A percentile compares a stretch with the other conserved stretches of the same genome.
phyloP scores from a whole-genome alignment of 1,284 basidiomycete genomes.

The Rhizoctonia solani region DNA sequence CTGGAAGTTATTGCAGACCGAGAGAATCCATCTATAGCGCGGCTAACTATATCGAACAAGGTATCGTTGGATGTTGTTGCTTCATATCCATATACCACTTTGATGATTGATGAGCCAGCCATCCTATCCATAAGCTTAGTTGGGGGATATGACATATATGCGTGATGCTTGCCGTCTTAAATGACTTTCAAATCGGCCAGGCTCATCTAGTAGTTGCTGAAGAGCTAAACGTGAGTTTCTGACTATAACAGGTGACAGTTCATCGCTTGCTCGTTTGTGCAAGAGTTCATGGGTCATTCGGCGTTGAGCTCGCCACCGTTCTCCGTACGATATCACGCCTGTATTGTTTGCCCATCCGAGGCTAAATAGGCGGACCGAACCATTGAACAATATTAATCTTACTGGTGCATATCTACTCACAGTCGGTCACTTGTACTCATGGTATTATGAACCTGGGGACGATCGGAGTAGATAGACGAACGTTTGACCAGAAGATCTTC shows the following conservation, averaged over 20 bases:
- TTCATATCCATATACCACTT: neutral
- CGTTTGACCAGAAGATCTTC: slow-evolving; percentile 35
- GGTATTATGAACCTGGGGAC: slow-evolving; percentile 18
- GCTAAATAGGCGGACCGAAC: neutral
- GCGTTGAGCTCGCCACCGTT: neutral
- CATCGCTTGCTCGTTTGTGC: neutral
- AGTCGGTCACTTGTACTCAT: neutral
- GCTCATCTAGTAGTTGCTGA: neutral
- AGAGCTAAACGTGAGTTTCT: neutral
- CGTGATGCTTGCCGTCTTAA: neutral
- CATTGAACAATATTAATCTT: neutral
- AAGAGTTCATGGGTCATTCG: neutral
- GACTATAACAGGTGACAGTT: neutral
- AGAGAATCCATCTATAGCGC: neutral
- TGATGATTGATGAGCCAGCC: neutral
- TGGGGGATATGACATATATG: neutral
- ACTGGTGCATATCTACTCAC: neutral
- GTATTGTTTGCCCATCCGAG: neutral
- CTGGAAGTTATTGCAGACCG: neutral
- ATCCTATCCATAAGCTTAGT: neutral
- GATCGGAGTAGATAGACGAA: slow-evolving; percentile 31
- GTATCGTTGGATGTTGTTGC: neutral
- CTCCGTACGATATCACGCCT: neutral
- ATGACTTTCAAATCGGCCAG: neutral
- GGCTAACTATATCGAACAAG: neutral